A percentile compares a stretch with the other conserved stretches of the same genome.
These are phyloP conservation scores for Bjerkandera adusta DNA, from an alignment of 1,284 basidiomycete species.

Conservation along the genomic window DNA sequence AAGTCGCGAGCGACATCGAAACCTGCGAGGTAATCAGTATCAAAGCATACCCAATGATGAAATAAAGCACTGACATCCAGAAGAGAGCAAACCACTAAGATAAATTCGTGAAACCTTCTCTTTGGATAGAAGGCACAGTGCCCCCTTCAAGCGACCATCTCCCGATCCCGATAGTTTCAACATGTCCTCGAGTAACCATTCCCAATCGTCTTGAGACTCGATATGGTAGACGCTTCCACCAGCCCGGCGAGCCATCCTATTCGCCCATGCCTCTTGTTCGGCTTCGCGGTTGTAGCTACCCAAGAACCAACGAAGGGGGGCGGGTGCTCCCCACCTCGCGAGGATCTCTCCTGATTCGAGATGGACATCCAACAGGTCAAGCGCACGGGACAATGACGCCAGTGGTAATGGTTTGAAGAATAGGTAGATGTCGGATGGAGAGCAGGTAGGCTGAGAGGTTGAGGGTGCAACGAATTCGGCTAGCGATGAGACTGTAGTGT, in stretches of 20 bases:
- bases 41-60: constrained; percentile 4
- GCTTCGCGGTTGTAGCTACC: constrained; percentile 64
- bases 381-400: constrained; percentile 71
- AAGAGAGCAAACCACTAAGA: constrained; percentile 79
- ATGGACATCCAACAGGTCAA: constrained; percentile 91
- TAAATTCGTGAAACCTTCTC: constrained; percentile 80
- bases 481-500: constrained; percentile 78
- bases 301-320: constrained; percentile 82
- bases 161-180: constrained; percentile 70
- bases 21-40: constrained; percentile 44
- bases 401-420: constrained; percentile 80
- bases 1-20: constrained; percentile 76
- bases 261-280: constrained; percentile 85
- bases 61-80: constrained; percentile 76
- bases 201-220: constrained; percentile 74
- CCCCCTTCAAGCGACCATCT: constrained; percentile 62
- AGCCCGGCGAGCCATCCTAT: constrained; percentile 77
- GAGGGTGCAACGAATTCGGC: constrained; percentile 78
- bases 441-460: constrained; percentile 52
- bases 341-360: constrained; percentile 92
- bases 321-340: constrained; percentile 80
- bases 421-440: constrained; percentile 72
- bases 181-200: constrained; percentile 87
- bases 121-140: constrained; percentile 73
- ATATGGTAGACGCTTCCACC: constrained; percentile 55